Evolutionary conservation across 371 early-diverging fungal genomes (phyloP).

Genomic region (Syncephalastrum monosporum): DNA sequence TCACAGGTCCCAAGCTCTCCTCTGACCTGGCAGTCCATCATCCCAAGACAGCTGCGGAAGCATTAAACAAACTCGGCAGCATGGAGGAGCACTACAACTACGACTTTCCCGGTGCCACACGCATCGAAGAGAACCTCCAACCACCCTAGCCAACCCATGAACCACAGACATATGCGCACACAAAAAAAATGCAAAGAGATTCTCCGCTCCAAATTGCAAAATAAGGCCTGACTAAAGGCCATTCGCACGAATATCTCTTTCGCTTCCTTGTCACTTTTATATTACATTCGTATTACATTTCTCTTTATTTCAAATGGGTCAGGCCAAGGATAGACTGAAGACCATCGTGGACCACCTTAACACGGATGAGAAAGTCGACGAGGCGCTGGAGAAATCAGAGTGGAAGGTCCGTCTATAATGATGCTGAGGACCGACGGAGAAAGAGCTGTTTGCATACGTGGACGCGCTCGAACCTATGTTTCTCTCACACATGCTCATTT

Average conservation of each 20-base stretch:
- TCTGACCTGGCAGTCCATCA: constrained; percentile 30
- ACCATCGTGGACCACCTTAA: constrained; percentile 27
- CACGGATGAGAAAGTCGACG: constrained; percentile 16
- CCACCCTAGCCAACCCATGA: no score
- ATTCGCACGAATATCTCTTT: no score
- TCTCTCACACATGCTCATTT: not conserved
- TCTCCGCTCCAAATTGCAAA: no score
- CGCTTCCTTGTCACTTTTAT: no score
- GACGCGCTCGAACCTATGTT: not conserved
- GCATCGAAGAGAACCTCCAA: no score
- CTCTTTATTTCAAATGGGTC: no score
- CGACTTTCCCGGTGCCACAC: no score
- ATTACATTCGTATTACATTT: no score
- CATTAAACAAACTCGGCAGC: constrained; percentile 1
- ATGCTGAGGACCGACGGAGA: no score
- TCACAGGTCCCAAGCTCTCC: constrained; percentile 32
- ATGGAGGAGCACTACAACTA: not conserved
- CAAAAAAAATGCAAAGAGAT: no score
- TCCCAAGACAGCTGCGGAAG: constrained; percentile 12
- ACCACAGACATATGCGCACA: no score
- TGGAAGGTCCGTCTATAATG: constrained; percentile 33
- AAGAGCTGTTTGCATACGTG: not conserved
- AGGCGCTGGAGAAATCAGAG: constrained; percentile 45
- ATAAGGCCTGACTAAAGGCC: no score
- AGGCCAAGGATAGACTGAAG: constrained; percentile 17